Evolutionary conservation across 371 early-diverging fungal genomes (phyloP), one percentile per base, ranked within the genome.

Genomic region (Catenaria anguillulae): DNA sequence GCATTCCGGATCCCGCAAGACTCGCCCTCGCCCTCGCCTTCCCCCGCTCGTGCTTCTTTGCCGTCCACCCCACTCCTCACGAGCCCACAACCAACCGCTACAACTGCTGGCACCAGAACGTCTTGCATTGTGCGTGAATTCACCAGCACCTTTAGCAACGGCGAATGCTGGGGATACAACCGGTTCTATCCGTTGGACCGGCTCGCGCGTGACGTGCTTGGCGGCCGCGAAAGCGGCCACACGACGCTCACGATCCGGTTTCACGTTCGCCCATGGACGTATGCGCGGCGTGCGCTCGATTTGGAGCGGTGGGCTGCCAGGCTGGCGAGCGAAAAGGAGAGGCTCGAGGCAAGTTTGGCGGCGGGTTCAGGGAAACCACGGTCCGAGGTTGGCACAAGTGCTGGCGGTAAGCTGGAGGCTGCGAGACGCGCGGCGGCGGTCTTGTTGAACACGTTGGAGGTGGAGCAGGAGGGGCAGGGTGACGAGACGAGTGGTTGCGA

Each of bases 221-320:
- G 37, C 43, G 67, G 61, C 58, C 37, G 33, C 13, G 37, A 42
- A 17, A 24, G 55, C 4, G 60, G 23, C 19, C 33, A 61, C 26
- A 69, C 61, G 10, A 17, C 45, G 3, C n/a, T 71, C 29, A 56
- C 61, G 46, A 35, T 71, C 29, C 54, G 46, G 29, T 71, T 62
- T 45, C 45, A 45, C 63, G 66, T 69, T 21, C 69, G 72, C 13
- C 64, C 72, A 21, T 55, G 59, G 62, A 63, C 66, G 2, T 71
- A 61, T 50, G 66, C 58, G 26, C 67, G 66, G 45, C 48, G 55
- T 21, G 66, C 66, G 55, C 54, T 63, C 21, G 65, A 66, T 52
- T 60, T 71, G 65, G 35, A 55, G 21, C 42, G 43, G 65, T 62
- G 60, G 15, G 40, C 23, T 23, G 26, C 35, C 17, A 13, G 13